phyloP scores from a whole-genome alignment of 805 yeast genomes.

The Candida wancherniae region DNA sequence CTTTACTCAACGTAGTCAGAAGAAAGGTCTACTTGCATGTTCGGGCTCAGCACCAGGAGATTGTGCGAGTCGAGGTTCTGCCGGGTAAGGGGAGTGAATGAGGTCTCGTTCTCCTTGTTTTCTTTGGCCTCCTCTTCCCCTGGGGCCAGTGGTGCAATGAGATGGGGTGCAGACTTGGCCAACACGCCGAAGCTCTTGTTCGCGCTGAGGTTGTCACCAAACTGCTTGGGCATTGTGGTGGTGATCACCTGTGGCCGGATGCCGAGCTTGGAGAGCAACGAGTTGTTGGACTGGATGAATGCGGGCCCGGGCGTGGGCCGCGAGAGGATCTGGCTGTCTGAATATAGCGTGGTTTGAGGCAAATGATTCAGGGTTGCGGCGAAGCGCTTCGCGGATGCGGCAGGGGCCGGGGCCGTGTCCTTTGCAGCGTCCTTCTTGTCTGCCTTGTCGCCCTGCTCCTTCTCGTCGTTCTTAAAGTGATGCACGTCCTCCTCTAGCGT shows the following conservation, averaged over 20 bases:
- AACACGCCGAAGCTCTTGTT: constrained; percentile 3
- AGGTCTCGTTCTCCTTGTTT: constrained; percentile 7
- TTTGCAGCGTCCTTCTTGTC: neutral
- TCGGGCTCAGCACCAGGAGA: constrained; percentile 9
- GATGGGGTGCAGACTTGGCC: constrained; percentile 1
- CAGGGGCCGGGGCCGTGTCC: neutral
- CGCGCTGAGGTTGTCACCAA: constrained; percentile 5
- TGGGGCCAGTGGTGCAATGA: neutral
- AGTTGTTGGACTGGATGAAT: constrained; percentile 30
- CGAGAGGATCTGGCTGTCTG: constrained; percentile 28
- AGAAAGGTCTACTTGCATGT: constrained; percentile 3
- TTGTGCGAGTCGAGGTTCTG: constrained; percentile 17
- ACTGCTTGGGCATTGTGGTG: constrained; percentile 20
- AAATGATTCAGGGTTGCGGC: constrained; percentile 24
- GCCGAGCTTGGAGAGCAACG: constrained; percentile 36
- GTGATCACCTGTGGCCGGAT: constrained; percentile 39
- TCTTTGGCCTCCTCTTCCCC: constrained; percentile 7
- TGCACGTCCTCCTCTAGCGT: constrained; percentile 45
- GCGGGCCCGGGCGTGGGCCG: constrained; percentile 17
- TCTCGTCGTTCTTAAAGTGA: constrained; percentile 20
- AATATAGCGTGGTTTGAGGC: constrained; percentile 30
- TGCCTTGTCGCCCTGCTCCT: constrained; percentile 7
- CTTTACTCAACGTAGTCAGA: constrained; percentile 14
- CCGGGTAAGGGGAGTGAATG: constrained; percentile 12
- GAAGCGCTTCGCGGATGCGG: constrained; percentile 10